Evolutionary conservation across 2,329 filamentous ascomycete genomes (phyloP).

Genomic region (Juglanconis sp.): DNA sequence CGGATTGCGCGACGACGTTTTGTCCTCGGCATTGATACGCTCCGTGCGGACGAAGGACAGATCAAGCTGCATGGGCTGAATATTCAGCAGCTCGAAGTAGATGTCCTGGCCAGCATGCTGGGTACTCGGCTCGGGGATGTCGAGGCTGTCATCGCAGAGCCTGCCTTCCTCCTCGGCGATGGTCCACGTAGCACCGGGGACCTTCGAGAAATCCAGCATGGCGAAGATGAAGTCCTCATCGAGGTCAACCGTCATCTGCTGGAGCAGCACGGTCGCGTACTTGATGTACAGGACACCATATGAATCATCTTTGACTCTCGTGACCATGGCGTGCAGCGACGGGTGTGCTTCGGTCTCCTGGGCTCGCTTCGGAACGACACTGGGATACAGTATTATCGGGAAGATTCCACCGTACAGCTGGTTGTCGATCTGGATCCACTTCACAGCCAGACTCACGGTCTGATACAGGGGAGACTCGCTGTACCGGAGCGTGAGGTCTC

Average conservation of each 20-base stretch:
- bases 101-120: conserved; percentile 87
- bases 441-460: conserved; percentile 83
- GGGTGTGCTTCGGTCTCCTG: conserved; percentile 96
- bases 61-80: conserved; percentile 97
- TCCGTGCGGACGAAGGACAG: conserved; percentile 96
- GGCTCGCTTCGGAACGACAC: conserved; percentile 93
- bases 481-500: conserved; percentile 87
- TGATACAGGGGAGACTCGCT: conserved; percentile 93
- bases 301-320: conserved; percentile 94
- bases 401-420: conserved; percentile 98
- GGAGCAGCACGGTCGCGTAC: conserved; percentile 87
- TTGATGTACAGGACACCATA: conserved; percentile 99
- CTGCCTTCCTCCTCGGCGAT: conserved; percentile 74
- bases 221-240: conserved; percentile 99
- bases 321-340: conserved; percentile 87
- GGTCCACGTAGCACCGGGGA: conserved; percentile 84
- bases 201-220: conserved; percentile 88
- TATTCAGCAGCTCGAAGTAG: conserved; percentile 94
- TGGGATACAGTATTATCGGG: conserved; percentile 94
- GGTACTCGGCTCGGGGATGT: conserved; percentile 87
- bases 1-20: conserved; percentile 83
- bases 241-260: conserved; percentile 97
- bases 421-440: conserved; percentile 99
- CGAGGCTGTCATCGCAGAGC: conserved; percentile 83
- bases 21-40: conserved; percentile 92